Conservation (phyloP, 2,329 filamentous ascomycete genomes). For the Cercospora citrullina region DNA sequence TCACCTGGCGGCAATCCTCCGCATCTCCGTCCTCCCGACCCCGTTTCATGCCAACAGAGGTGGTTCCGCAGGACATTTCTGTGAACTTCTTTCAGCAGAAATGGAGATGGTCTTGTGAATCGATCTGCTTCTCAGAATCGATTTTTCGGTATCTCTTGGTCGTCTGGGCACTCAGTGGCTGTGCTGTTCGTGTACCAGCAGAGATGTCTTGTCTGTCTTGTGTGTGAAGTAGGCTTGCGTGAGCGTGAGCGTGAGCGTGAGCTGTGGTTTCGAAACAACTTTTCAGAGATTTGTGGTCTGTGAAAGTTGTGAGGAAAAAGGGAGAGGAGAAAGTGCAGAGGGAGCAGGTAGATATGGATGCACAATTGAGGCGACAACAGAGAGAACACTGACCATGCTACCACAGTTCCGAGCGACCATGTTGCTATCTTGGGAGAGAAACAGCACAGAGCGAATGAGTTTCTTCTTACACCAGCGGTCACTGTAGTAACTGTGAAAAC, state of each 20-base stretch:
- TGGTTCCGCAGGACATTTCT: neutral
- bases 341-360: neutral
- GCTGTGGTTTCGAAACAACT: neutral
- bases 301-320: neutral
- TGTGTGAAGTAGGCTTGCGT: neutral
- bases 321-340: neutral
- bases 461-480: neutral
- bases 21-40: neutral
- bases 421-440: neutral
- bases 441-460: neutral
- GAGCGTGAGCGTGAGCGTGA: neutral
- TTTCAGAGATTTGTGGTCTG: neutral
- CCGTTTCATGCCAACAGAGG: neutral
- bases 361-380: neutral
- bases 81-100: conserved; percentile 6
- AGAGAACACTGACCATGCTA: neutral
- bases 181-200: neutral
- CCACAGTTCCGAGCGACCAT: neutral
- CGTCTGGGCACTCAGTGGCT: neutral
- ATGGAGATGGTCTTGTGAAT: neutral
- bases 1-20: neutral
- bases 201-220: conserved; percentile 1
- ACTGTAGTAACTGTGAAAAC: neutral
- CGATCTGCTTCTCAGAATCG: conserved; percentile 6
- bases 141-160: neutral